Base-by-base conservation (phyloP, 331 rosid genomes). In the Prunus yedoensis region DNA sequence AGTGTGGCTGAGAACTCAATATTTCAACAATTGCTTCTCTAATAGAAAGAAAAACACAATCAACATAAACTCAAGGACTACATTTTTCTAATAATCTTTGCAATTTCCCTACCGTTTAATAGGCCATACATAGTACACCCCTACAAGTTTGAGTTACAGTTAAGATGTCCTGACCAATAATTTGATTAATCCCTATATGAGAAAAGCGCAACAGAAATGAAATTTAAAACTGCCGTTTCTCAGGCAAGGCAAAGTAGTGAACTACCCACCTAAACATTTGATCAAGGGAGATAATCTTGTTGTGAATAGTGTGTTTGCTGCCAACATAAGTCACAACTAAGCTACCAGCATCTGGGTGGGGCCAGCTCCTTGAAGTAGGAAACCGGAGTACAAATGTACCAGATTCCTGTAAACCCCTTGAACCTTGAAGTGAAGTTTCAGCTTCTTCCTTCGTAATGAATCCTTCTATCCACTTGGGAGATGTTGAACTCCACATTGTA, bases 311-410 rank as follows among this genome's bases (percentile, higher is more conserved):
- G 78, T 83, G 81, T 65, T 92, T 93, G 65, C 66, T 82, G 80
- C 92, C 91, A 45, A 94, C 84, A 59, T 94, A 92, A 57, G 97
- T 86, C 74, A 90, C 97, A 77, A 89, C 83, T 79, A 94, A 77
- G 88, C 85, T 81, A 66, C 97, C 99, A 4, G 99, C 96, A 86
- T 94, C 99, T 1, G 99, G 99, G 74, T 94, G 99, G 61, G 99
- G 99, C 99, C 99, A 94, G 78, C 92, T 94, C 85, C 99, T 81
- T 20, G 99, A 94, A 71, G 96, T 92, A 12, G 99, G 99, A 77
- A 94, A 94, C 45, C 99, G 85, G 32, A 94, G 95, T 70, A 92
- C 67, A 89, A 94, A 94, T 6, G 97, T 92, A 70, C 99, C 99
- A 0, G 97, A 96, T 76, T 89, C 96, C 80, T 94, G 96, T 76